Conservation (phyloP, 306 rosid genomes). For the Arachis hypogaea region DNA sequence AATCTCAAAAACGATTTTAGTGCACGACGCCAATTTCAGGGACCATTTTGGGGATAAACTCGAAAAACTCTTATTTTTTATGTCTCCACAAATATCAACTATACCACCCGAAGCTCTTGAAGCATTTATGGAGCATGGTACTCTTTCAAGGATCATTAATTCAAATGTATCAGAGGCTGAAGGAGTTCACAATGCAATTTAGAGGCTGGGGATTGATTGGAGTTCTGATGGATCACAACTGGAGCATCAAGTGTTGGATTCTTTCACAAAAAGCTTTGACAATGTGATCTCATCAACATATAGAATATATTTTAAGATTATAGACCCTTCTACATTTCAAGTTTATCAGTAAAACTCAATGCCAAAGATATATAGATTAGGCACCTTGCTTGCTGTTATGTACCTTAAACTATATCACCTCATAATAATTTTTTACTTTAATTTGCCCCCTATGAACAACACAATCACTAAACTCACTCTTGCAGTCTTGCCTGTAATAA, state of each 20-base stretch:
- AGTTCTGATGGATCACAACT: constrained; percentile 67
- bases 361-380: neutral
- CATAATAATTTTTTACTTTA: neutral
- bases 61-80: neutral
- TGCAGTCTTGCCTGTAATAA: too few relatives aligned
- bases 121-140: constrained; percentile 87
- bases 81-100: constrained; percentile 72
- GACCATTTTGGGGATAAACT: too few relatives aligned
- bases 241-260: constrained; percentile 47
- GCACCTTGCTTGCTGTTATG: neutral
- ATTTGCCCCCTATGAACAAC: too few relatives aligned
- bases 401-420: neutral
- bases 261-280: constrained; percentile 44
- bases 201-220: constrained; percentile 89
- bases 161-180: constrained; percentile 72
- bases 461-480: too few relatives aligned
- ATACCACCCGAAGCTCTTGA: constrained; percentile 81
- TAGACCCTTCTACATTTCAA: neutral
- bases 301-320: neutral
- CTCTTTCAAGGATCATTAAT: constrained; percentile 75
- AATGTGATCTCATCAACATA: constrained; percentile 28
- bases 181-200: constrained; percentile 73
- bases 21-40: too few relatives aligned
- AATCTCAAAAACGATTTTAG: too few relatives aligned
- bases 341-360: constrained; percentile 14